Evolutionary conservation across 495 filamentous ascomycete genomes (phyloP).

Genomic region (Trichoderma asperelloides): DNA sequence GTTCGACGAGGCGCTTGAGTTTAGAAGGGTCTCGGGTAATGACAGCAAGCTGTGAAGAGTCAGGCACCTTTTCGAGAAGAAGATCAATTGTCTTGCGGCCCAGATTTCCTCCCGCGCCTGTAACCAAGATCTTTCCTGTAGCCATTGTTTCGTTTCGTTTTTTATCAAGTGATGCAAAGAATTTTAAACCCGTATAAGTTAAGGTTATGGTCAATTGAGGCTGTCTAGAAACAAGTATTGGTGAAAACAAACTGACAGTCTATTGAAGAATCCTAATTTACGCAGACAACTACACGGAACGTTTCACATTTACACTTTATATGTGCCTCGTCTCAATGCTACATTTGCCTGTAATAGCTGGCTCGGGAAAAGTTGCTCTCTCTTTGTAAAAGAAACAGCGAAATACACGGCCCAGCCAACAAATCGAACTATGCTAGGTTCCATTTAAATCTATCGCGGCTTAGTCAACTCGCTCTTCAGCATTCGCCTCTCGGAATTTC

Average conservation of each 20-base stretch:
- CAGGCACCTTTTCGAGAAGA: background rate
- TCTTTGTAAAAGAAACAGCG: background rate
- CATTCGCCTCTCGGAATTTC: too few species aligned
- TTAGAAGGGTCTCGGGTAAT: background rate
- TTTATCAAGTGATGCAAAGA: too few species aligned
- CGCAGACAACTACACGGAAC: background rate
- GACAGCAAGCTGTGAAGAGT: background rate
- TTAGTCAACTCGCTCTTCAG: too few species aligned
- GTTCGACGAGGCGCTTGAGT: background rate
- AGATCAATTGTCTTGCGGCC: background rate
- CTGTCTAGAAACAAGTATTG: background rate
- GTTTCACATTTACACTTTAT: background rate
- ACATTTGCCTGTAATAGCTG: background rate
- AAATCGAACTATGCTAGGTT: too few species aligned
- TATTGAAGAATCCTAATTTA: too few species aligned
- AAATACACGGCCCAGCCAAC: too few species aligned
- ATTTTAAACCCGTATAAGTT: too few species aligned
- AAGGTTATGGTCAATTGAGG: too few species aligned
- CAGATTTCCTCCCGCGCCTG: background rate
- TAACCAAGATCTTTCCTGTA: background rate
- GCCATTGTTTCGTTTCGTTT: background rate
- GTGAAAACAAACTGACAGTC: background rate
- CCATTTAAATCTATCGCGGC: too few species aligned
- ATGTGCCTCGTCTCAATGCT: background rate
- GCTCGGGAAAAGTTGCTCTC: background rate